Percentiles rank a stretch among this genome's conserved stretches.
These are phyloP conservation scores for Phlyctochytrium arcticum DNA, from an alignment of 192 early-diverging fungal genomes.

Conservation along the genomic window DNA sequence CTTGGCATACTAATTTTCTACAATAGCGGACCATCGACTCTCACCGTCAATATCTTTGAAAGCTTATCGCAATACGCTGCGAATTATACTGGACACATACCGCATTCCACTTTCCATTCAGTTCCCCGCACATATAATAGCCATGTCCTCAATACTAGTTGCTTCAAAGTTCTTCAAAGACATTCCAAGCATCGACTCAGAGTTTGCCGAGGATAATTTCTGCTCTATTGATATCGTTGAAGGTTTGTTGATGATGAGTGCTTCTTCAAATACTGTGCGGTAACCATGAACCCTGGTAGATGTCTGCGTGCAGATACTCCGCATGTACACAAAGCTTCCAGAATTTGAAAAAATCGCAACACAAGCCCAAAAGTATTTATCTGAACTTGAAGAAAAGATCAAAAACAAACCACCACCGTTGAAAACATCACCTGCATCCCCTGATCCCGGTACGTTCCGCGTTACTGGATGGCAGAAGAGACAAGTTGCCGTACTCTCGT, in stretches of 20 bases:
- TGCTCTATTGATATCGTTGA: constrained; percentile 6
- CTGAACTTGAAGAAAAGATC: background rate
- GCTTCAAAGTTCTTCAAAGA: background rate
- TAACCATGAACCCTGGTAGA: background rate
- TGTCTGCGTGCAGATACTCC: background rate
- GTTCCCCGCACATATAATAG: constrained; percentile 24
- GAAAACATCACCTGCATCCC: background rate
- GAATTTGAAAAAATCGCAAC: background rate
- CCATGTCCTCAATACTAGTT: constrained; percentile 12
- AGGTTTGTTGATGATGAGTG: background rate
- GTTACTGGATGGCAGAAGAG: background rate
- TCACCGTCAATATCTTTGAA: no score
- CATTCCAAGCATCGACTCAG: background rate
- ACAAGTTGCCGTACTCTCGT: background rate
- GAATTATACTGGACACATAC: constrained; percentile 8
- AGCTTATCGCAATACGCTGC: background rate
- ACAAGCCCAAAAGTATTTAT: background rate
- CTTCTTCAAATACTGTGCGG: background rate
- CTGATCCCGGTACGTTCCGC: background rate
- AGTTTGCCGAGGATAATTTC: background rate
- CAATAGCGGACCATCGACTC: no score
- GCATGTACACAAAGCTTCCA: constrained; percentile 1
- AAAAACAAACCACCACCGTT: background rate
- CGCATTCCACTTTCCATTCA: constrained; percentile 18
- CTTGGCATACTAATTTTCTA: no score